Evolutionary conservation across 371 early-diverging fungal species (phyloP).

Genomic region (Mucor plumbeus): DNA sequence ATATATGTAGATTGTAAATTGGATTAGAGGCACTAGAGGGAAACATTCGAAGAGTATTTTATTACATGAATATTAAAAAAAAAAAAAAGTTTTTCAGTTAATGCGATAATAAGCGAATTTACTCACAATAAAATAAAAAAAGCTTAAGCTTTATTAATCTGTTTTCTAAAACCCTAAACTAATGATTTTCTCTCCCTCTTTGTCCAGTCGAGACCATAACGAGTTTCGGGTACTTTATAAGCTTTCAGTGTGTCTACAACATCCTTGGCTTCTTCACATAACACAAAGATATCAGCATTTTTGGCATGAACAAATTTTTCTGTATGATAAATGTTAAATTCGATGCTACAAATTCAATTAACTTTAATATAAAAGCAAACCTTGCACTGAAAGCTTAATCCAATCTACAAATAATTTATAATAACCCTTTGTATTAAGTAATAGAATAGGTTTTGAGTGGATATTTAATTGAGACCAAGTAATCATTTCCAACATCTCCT

Average conservation of each 20-base stretch:
- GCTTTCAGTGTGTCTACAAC: slow-evolving; percentile 61
- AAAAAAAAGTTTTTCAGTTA: too few relatives aligned
- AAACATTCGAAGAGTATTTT: too few relatives aligned
- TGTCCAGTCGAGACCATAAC: slow-evolving; percentile 64
- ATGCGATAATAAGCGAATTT: too few relatives aligned
- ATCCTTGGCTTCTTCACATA: slow-evolving; percentile 65
- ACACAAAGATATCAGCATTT: slow-evolving; percentile 57
- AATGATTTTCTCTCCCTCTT: slow-evolving; percentile 24
- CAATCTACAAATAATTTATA: slow-evolving; percentile 70
- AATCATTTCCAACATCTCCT: slow-evolving; percentile 85
- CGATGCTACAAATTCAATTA: too few relatives aligned
- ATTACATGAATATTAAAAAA: too few relatives aligned
- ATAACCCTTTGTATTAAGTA: slow-evolving; percentile 78
- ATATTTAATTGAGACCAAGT: slow-evolving; percentile 85
- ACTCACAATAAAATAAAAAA: too few relatives aligned
- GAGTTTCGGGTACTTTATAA: slow-evolving; percentile 59
- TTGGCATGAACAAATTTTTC: slow-evolving; percentile 63
- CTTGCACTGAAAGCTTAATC: slow-evolving; percentile 63
- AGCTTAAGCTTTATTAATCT: too few relatives aligned
- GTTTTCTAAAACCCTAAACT: slow-evolving; percentile 3
- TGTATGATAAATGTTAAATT: slow-evolving; percentile 1
- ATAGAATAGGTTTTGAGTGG: slow-evolving; percentile 76
- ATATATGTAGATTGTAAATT: too few relatives aligned
- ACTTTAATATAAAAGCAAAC: slow-evolving; percentile 17
- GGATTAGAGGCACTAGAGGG: too few relatives aligned